phyloP scores from a whole-genome alignment of 768 basidiomycete species.

The Panus rudis region DNA sequence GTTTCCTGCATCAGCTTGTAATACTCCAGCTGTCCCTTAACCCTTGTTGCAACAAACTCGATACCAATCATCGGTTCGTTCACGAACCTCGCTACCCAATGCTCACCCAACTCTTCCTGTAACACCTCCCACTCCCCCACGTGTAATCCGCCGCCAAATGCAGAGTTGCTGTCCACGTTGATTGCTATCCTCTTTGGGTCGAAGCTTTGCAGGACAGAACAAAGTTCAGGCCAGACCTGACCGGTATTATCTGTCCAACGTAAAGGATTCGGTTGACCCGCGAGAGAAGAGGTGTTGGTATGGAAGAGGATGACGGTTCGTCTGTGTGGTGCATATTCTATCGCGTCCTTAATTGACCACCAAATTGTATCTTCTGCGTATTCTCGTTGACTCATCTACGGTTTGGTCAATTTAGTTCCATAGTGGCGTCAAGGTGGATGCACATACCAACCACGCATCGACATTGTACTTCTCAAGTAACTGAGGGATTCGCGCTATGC shows the following conservation, averaged over 20 bases:
- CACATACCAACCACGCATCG: slow-evolving; percentile 36
- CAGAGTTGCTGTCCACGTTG: slow-evolving; percentile 39
- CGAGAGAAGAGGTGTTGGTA: slow-evolving; percentile 31
- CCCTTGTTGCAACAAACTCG: slow-evolving; percentile 39
- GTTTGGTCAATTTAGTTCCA: background rate
- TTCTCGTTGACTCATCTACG: slow-evolving; percentile 40
- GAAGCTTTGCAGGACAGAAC: slow-evolving; percentile 27
- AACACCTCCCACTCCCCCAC: slow-evolving; percentile 39
- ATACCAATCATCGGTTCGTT: slow-evolving; percentile 40
- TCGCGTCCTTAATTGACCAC: slow-evolving; percentile 43
- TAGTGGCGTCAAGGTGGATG: background rate
- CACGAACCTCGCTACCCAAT: slow-evolving; percentile 35
- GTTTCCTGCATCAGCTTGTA: slow-evolving; percentile 43
- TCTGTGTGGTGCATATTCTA: slow-evolving; percentile 40
- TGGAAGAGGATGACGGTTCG: slow-evolving; percentile 46
- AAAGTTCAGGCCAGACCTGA: slow-evolving; percentile 39
- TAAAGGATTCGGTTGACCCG: slow-evolving; percentile 34
- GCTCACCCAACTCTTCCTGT: slow-evolving; percentile 29
- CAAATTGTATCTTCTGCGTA: slow-evolving; percentile 50
- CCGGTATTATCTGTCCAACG: slow-evolving; percentile 46
- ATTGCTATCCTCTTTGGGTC: slow-evolving; percentile 37
- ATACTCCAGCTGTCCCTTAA: slow-evolving; percentile 34
- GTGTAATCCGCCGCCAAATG: slow-evolving; percentile 44
- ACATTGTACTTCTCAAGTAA: slow-evolving; percentile 37
- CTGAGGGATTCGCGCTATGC: slow-evolving; percentile 34